A percentile compares a stretch with the other conserved stretches of the same genome.
These are phyloP conservation scores for Stipa capillata DNA, from an alignment of 176 grass and related monocot species.

Conservation along the genomic window DNA sequence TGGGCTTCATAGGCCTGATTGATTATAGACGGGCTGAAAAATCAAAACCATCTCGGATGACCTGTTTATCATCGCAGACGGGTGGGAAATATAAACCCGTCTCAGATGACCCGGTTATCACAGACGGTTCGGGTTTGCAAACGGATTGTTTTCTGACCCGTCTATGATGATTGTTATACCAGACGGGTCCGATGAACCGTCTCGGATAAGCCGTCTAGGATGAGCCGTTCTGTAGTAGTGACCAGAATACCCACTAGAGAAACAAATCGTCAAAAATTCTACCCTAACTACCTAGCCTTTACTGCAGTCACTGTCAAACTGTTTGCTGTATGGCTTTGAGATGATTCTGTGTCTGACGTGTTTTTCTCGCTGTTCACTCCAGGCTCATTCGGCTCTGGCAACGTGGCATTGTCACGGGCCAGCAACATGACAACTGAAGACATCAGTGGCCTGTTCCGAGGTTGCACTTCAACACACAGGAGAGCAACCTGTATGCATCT, in stretches of 20 bases:
- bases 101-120: too few relatives aligned
- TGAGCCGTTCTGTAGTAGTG: too few relatives aligned
- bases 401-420: slow-evolving; percentile 18
- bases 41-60: too few relatives aligned
- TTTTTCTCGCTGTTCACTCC: slow-evolving; percentile 15
- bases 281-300: slow-evolving; percentile 24
- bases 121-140: too few relatives aligned
- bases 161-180: too few relatives aligned
- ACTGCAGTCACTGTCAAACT: not conserved
- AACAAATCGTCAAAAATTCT: not conserved
- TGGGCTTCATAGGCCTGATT: too few relatives aligned
- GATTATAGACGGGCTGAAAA: too few relatives aligned
- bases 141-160: too few relatives aligned
- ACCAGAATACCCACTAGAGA: not conserved
- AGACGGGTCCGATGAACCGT: too few relatives aligned
- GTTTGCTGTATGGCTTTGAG: not conserved
- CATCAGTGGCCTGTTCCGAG: slow-evolving; percentile 42
- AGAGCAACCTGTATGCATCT: slow-evolving; percentile 40
- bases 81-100: too few relatives aligned
- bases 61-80: too few relatives aligned
- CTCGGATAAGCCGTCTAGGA: too few relatives aligned
- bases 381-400: slow-evolving; percentile 32
- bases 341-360: slow-evolving; percentile 7
- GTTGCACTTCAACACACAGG: slow-evolving; percentile 28
- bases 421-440: slow-evolving; percentile 35